Percentiles rank a stretch among this genome's conserved stretches.
phyloP scores from a whole-genome alignment of 78 protist species.

The Tieghemostelium lacteum region DNA sequence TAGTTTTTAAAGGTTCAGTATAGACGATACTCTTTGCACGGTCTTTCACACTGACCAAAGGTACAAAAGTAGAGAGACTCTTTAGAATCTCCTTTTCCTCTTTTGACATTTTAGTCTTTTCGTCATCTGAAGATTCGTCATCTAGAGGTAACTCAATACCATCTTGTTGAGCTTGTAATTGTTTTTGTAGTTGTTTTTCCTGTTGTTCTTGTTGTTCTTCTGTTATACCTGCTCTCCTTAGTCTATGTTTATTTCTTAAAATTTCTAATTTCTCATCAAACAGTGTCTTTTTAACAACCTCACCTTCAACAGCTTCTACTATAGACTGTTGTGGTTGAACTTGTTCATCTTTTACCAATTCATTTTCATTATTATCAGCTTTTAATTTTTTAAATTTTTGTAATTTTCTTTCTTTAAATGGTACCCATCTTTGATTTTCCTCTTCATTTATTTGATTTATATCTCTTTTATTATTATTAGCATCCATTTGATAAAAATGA shows the following conservation, averaged over 20 bases:
- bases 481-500: too few species aligned
- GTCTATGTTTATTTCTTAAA: constrained; percentile 18
- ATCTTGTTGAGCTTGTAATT: not conserved
- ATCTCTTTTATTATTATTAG: too few species aligned
- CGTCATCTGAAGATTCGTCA: too few species aligned
- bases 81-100: constrained; percentile 73
- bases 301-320: not conserved
- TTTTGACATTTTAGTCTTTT: not conserved
- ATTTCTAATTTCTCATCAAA: constrained; percentile 66
- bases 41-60: constrained; percentile 72
- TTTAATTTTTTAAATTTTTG: constrained; percentile 20
- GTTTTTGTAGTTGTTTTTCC: not conserved
- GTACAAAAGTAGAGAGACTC: constrained; percentile 24
- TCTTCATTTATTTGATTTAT: too few species aligned
- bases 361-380: not conserved
- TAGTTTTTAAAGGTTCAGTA: constrained; percentile 34
- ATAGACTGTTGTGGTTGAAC: not conserved
- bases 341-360: constrained; percentile 5
- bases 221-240: not conserved
- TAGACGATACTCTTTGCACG: constrained; percentile 69
- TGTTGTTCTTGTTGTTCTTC: not conserved
- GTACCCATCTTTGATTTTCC: constrained; percentile 47
- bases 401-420: constrained; percentile 53
- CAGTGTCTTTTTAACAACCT: constrained; percentile 1
- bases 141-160: too few species aligned